Base-by-base conservation (phyloP, 2,329 filamentous ascomycete genomes). In the Exophiala mesophila region DNA sequence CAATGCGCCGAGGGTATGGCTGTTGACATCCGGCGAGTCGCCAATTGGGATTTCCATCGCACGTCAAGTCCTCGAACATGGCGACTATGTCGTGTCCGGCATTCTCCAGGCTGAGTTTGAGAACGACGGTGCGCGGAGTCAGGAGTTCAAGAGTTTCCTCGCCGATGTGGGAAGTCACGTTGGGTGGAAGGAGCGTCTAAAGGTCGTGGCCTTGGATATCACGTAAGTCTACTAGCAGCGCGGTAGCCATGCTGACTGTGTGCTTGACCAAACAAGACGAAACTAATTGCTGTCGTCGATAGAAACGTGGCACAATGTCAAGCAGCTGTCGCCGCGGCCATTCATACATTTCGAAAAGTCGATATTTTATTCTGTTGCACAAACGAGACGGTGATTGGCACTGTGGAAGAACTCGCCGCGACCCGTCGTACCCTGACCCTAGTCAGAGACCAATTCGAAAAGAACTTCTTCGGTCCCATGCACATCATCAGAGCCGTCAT, bases 401-500 rank as follows among this genome's bases (percentile, higher is more conserved):
- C 88, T 1, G 84, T 97, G 5, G 92, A 97, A 65, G 92, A 98
- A 64, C 72, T 96, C 18, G 82, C 83, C 1, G 83, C 85, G 20
- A 82, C 75, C 17, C 74, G 76, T 3, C 76, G 80, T 31, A 88
- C 87, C 1, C 76, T 83, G 54, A 88, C 83, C 45, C 76, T 96
- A 13, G 83, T 94, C 24, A 80, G 85, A 48, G 86, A 94, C 58
- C 90, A 96, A 62, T 96, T 97, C 62, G 90, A 97, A 63, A 82
- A 81, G 50, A 88, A 94, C 57, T 97, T 94, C 71, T 97, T 97
- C 64, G 88, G 87, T 1, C 88, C 94, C 44, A 83, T 97, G 63
- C 97, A 97, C 66, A 87, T 94, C 61, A 94, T 97, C 69, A 94
- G 92, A 63, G 85, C 89, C 10, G 75, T 82, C 1, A 72, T 98